Conservation (phyloP, 129 eudicot species). For the Lactuca saligna region DNA sequence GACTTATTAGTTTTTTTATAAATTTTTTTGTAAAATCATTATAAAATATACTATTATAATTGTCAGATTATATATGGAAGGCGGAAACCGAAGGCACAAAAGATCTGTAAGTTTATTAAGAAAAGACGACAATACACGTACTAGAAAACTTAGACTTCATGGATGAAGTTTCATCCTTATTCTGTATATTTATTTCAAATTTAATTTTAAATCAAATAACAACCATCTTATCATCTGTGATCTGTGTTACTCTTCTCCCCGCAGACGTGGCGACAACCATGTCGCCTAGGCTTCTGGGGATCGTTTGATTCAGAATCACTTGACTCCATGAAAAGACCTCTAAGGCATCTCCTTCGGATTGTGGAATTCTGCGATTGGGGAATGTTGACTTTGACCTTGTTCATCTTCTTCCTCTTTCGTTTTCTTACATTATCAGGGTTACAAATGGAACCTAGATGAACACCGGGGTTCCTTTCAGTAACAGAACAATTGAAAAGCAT, state of each 20-base stretch:
- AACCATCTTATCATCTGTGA: conserved; percentile 35
- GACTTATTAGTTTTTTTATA: no score
- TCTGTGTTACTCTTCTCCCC: conserved; percentile 41
- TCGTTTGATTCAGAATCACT: conserved; percentile 67
- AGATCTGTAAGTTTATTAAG: background rate
- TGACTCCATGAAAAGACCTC: conserved; percentile 57
- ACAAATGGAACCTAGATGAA: conserved; percentile 40
- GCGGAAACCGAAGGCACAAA: background rate
- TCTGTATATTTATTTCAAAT: background rate
- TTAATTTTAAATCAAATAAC: conserved; percentile 28
- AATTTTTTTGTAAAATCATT: no score
- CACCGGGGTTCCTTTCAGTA: conserved; percentile 65
- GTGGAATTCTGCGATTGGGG: conserved; percentile 41
- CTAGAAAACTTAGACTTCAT: background rate
- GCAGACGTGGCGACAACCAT: conserved; percentile 67
- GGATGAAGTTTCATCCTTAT: conserved; percentile 21
- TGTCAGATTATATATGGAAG: no score
- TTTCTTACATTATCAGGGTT: conserved; percentile 20
- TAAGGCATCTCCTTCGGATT: conserved; percentile 57
- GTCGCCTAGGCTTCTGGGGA: conserved; percentile 64
- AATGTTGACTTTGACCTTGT: conserved; percentile 39
- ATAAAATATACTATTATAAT: no score
- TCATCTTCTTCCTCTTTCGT: conserved; percentile 22
- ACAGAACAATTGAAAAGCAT: conserved; percentile 59
- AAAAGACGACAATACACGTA: conserved; percentile 1